Evolutionary conservation across 1,284 basidiomycete species (phyloP).

Genomic region (Erythrobasidium hasegawianum): DNA sequence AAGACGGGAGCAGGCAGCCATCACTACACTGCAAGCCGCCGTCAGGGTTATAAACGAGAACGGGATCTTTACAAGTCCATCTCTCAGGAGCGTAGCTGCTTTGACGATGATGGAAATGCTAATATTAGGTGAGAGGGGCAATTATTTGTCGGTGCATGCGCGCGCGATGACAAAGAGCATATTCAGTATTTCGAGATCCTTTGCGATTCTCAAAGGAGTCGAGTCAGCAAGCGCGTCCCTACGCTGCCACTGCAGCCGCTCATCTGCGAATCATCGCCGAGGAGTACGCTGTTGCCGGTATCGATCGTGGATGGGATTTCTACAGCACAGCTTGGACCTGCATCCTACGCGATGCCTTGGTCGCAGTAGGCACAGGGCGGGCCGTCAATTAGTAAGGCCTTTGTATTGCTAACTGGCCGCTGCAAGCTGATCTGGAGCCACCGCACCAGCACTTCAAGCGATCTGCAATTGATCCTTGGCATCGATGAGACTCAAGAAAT

Average conservation of each 20-base stretch:
- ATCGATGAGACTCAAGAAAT: slow-evolving; percentile 12
- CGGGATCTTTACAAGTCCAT: slow-evolving; percentile 14
- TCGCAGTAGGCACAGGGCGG: slow-evolving; percentile 16
- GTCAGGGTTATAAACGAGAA: slow-evolving; percentile 13
- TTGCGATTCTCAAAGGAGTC: slow-evolving; percentile 9
- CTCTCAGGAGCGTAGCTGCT: slow-evolving; percentile 10
- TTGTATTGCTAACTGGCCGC: too few species aligned
- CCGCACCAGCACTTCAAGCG: slow-evolving; percentile 7
- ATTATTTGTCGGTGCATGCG: too few species aligned
- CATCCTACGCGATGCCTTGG: slow-evolving; percentile 14
- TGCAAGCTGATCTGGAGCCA: neutral
- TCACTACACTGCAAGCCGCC: slow-evolving; percentile 5
- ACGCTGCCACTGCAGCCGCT: slow-evolving; percentile 17
- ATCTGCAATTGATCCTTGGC: slow-evolving; percentile 15
- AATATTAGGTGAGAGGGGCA: slow-evolving; percentile 5
- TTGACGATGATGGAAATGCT: slow-evolving; percentile 23
- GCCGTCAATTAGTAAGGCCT: slow-evolving; percentile 23
- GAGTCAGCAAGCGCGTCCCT: slow-evolving; percentile 8
- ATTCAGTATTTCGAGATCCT: slow-evolving; percentile 14
- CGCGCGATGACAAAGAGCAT: neutral
- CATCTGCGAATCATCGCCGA: slow-evolving; percentile 26
- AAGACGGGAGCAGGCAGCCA: slow-evolving; percentile 13
- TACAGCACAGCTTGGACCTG: slow-evolving; percentile 29
- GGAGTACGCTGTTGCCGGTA: slow-evolving; percentile 2
- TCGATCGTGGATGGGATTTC: slow-evolving; percentile 12